These are phyloP conservation scores for Penicillium sp. DNA, from an alignment of 2,329 filamentous ascomycete species.

Conservation along the genomic window DNA sequence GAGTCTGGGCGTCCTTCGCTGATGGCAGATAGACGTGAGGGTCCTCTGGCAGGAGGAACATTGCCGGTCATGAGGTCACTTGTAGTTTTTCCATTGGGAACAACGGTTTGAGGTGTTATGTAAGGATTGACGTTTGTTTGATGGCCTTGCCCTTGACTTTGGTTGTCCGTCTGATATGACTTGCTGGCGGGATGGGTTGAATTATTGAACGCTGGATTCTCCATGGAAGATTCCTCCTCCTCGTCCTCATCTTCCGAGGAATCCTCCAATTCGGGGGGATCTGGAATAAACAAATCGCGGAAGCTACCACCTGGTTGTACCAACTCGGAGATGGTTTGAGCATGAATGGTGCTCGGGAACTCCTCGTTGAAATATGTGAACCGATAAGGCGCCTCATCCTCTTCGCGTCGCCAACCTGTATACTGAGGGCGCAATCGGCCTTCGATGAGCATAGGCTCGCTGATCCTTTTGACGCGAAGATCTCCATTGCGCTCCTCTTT, in stretches of 20 bases:
- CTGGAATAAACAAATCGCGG: conserved; percentile 83
- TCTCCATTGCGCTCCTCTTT: conserved; percentile 83
- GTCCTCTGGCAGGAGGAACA: conserved; percentile 11
- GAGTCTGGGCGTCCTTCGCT: conserved; percentile 35
- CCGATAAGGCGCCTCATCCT: conserved; percentile 86
- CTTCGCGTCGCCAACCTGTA: conserved; percentile 77
- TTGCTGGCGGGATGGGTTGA: conserved; percentile 1
- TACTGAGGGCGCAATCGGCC: conserved; percentile 80
- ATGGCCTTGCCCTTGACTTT: neutral
- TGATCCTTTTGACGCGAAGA: conserved; percentile 83
- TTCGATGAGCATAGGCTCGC: conserved; percentile 87
- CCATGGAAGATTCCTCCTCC: conserved; percentile 29
- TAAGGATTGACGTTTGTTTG: conserved; percentile 1
- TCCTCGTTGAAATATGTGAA: conserved; percentile 99
- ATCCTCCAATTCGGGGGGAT: conserved; percentile 72
- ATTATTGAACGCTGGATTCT: conserved; percentile 12
- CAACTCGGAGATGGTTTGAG: conserved; percentile 89
- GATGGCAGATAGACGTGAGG: conserved; percentile 36
- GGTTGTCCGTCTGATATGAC: conserved; percentile 10
- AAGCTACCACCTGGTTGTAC: conserved; percentile 83
- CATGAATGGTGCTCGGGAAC: conserved; percentile 92
- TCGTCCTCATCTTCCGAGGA: conserved; percentile 65
- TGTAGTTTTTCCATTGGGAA: conserved; percentile 9
- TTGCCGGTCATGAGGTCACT: neutral
- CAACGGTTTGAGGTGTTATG: neutral